Base-by-base conservation (phyloP, 2,329 filamentous ascomycete species). In the Fusarium acutatum region DNA sequence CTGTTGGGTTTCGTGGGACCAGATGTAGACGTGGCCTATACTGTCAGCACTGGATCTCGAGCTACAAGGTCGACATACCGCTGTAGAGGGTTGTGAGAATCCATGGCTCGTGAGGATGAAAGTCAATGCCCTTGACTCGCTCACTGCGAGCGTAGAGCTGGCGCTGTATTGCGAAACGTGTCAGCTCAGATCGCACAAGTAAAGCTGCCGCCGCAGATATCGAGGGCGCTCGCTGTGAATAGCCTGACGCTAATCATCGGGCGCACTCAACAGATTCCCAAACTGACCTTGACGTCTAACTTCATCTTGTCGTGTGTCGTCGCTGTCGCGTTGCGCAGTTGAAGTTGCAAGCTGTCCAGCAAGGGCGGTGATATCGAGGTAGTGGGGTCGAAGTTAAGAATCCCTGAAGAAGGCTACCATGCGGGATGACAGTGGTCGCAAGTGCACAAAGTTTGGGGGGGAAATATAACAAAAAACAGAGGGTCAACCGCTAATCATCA, bases 91-190 rank as follows among this genome's bases (percentile, higher is more conserved):
- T 98, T 37, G 96, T 98, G 80, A 98, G 89, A 77, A 95, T 94
- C 94, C 96, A 98, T 90, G 95, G 95, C 87, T 98, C 96, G 67
- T 94, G 94, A 46, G 95, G 95, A 83, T 98, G 96, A 83, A 98
- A 98, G 87, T 98, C 96, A 84, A 97, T 95, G 81, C 93, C 93
- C 87, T 98, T 98, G 77, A 98, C 96, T 86, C 96, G 93, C 89
- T 98, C 94, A 80, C 94, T 97, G 84, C 95, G 91, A 84, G 94
- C 93, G 86, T 84, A 85, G 75, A 86, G 81, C 82, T 86, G 84
- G 77, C 84, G 83, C 84, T 85, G 75, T 72, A 71, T 75, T 65
- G 67, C 73, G 74, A 72, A 69, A 64, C 62, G 67, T 73, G 76
- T 78, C 73, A 78, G 76, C 64, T 77, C 65, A 60, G 54, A 64